Conservation (phyloP, 352 stramenopile species). For the Phytophthora syringae region DNA sequence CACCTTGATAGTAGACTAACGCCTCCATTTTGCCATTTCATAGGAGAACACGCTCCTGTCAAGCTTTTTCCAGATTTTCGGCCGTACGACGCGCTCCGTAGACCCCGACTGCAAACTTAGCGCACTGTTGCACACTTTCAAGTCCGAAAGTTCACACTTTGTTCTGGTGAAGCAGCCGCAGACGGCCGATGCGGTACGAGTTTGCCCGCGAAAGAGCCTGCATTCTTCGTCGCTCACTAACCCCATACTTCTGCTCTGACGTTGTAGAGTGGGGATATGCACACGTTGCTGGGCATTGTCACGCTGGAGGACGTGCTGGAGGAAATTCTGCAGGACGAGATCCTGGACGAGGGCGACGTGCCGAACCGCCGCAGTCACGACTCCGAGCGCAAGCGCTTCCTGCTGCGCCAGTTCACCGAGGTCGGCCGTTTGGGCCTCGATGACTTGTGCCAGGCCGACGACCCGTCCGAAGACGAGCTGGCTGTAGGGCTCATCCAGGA, state of each 20-base stretch:
- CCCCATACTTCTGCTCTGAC: neutral
- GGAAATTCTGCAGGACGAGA: conserved; percentile 96
- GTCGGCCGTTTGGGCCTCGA: conserved; percentile 53
- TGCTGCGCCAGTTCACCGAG: conserved; percentile 56
- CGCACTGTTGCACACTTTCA: conserved; percentile 95
- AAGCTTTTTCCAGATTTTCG: conserved; percentile 77
- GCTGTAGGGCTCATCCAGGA: conserved; percentile 23
- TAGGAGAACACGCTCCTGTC: conserved; percentile 70
- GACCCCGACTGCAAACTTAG: conserved; percentile 93
- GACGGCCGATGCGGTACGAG: conserved; percentile 46
- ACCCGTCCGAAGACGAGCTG: conserved; percentile 46
- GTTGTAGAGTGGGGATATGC: conserved; percentile 82
- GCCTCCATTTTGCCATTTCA: neutral
- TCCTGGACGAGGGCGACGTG: conserved; percentile 96
- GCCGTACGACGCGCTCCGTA: conserved; percentile 71
- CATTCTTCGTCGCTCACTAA: conserved; percentile 4
- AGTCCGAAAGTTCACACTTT: conserved; percentile 93
- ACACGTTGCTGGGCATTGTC: conserved; percentile 96
- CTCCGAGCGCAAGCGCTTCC: conserved; percentile 53
- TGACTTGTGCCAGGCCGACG: conserved; percentile 48
- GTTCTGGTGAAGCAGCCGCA: conserved; percentile 95
- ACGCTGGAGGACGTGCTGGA: conserved; percentile 99
- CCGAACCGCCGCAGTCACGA: conserved; percentile 36
- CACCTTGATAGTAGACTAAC: conserved; percentile 66
- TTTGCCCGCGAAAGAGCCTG: neutral